Evolutionary conservation across 2,329 filamentous ascomycete genomes (phyloP).

Genomic region (Phialophora chinensis): DNA sequence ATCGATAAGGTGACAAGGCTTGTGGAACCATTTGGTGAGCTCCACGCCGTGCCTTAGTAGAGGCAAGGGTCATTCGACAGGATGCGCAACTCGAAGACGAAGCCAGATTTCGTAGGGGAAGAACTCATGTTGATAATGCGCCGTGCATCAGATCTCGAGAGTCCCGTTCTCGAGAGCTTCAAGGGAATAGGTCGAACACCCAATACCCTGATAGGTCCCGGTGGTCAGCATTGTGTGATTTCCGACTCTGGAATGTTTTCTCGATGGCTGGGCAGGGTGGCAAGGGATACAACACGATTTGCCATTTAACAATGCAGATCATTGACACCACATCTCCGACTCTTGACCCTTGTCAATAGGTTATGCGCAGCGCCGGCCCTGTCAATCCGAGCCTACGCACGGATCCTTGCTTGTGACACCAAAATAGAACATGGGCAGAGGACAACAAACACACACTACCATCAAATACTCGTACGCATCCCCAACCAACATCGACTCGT

Average conservation of each 20-base stretch:
- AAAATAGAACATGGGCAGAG: conserved; percentile 15
- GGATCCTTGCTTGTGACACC: conserved; percentile 5
- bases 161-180: neutral
- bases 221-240: neutral
- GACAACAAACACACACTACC: neutral
- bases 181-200: neutral
- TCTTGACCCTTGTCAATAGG: neutral
- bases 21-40: too few species aligned
- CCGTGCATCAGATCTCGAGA: neutral
- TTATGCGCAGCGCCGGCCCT: neutral
- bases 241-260: neutral
- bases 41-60: neutral
- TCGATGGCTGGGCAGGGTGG: neutral
- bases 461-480: neutral
- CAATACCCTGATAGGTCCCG: neutral
- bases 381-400: neutral
- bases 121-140: neutral
- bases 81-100: neutral
- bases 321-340: neutral
- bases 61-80: neutral
- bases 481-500: conserved; percentile 12
- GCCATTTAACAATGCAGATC: neutral
- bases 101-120: neutral
- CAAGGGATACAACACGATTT: neutral
- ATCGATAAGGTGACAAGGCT: neutral